Conservation (phyloP, 108 stramenopile species). For the Skeletonema marinoi region DNA sequence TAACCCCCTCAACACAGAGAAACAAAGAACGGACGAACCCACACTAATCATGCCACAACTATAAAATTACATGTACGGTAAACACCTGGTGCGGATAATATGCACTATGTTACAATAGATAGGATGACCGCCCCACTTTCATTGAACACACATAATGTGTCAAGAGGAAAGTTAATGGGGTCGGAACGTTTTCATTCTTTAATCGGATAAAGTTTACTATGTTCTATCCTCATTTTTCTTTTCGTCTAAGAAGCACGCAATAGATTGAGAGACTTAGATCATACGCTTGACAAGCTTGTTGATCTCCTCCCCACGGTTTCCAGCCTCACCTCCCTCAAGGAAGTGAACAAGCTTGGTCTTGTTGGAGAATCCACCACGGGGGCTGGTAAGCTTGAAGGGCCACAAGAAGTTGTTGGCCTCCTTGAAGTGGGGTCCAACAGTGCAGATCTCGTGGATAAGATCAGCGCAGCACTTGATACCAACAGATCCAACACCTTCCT, state of each 20-base stretch:
- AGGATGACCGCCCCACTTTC: conserved; percentile 54
- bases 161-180: conserved; percentile 50
- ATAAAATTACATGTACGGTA: background rate
- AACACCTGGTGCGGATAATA: background rate
- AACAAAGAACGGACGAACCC: too few species aligned
- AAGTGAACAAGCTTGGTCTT: conserved; percentile 99
- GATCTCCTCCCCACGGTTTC: conserved; percentile 95
- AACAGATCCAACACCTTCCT: conserved; percentile 81
- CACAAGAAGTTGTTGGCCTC: conserved; percentile 99
- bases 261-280: conserved; percentile 68
- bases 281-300: conserved; percentile 95
- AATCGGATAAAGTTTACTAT: conserved; percentile 51
- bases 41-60: too few species aligned
- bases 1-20: too few species aligned
- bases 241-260: conserved; percentile 9
- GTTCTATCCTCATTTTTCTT: conserved; percentile 18
- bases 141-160: conserved; percentile 4
- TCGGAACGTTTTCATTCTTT: conserved; percentile 84
- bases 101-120: conserved; percentile 11
- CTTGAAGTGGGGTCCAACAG: conserved; percentile 99
- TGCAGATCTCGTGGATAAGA: conserved; percentile 96
- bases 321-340: conserved; percentile 99
- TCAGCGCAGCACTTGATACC: conserved; percentile 94
- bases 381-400: conserved; percentile 99
- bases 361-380: conserved; percentile 95